A percentile compares a stretch with the other conserved stretches of the same genome.
Evolutionary conservation across 2,329 filamentous ascomycete genomes (phyloP).

Genomic region (Fusarium globosum): DNA sequence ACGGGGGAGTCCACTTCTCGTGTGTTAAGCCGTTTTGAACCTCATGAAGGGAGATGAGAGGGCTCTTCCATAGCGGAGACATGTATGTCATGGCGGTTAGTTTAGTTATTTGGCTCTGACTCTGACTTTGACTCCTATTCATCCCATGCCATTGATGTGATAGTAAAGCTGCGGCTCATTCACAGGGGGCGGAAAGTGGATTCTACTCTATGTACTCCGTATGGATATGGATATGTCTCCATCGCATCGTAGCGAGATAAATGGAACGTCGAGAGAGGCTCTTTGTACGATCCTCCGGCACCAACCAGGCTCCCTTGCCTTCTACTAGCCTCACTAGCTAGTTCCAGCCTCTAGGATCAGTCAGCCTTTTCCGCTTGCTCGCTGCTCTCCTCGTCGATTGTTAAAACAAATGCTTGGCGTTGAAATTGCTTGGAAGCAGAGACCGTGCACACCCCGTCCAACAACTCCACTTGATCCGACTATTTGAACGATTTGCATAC

Average conservation of each 20-base stretch:
- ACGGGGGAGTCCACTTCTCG: not conserved
- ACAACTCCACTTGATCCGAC: constrained; percentile 19
- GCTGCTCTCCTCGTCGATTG: not conserved
- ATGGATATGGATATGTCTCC: not conserved
- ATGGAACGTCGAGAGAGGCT: constrained; percentile 28
- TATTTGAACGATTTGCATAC: constrained; percentile 36
- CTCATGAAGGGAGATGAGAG: constrained; percentile 6
- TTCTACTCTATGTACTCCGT: constrained; percentile 17
- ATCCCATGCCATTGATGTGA: constrained; percentile 2
- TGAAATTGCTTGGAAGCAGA: constrained; percentile 10
- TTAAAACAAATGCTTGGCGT: constrained; percentile 24
- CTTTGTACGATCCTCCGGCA: constrained; percentile 27
- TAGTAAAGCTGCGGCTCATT: constrained; percentile 28
- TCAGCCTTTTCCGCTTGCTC: not conserved
- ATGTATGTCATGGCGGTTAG: constrained; percentile 32
- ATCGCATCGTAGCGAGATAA: constrained; percentile 11
- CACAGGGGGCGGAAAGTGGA: constrained; percentile 32
- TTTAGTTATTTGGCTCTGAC: constrained; percentile 15
- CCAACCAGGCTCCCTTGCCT: constrained; percentile 16
- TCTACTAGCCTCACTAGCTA: not conserved
- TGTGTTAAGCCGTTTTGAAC: constrained; percentile 8
- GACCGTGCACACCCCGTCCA: constrained; percentile 30
- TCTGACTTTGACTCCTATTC: not conserved
- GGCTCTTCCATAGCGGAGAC: constrained; percentile 16
- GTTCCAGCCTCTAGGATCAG: not conserved